Conservation (phyloP, 1,139 yeast species). For the Kazachstania sp. region DNA sequence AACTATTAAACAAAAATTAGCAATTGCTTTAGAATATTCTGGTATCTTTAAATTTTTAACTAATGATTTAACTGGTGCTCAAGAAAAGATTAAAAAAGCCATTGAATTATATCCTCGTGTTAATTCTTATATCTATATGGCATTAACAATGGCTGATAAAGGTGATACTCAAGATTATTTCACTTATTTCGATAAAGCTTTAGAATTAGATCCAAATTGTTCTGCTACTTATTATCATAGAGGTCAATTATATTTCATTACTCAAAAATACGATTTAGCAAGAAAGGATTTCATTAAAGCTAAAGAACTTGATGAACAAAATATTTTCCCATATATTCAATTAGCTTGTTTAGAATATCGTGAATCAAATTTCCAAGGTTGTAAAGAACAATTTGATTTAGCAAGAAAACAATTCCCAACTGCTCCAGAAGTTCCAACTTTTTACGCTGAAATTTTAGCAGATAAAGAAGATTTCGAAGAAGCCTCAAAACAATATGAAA, state of each 20-base stretch:
- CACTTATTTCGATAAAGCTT: slow-evolving; percentile 54
- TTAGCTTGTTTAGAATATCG: slow-evolving; percentile 88
- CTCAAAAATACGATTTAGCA: slow-evolving; percentile 69
- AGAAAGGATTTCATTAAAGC: slow-evolving; percentile 69
- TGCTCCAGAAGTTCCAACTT: slow-evolving; percentile 86
- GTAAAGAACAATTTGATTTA: slow-evolving; percentile 49
- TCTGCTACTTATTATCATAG: slow-evolving; percentile 89
- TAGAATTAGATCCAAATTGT: slow-evolving; percentile 56
- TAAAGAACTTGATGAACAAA: slow-evolving; percentile 61
- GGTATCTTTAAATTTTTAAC: slow-evolving; percentile 81
- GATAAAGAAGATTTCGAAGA: slow-evolving; percentile 66
- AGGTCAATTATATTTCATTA: slow-evolving; percentile 83
- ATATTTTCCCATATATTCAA: slow-evolving; percentile 83
- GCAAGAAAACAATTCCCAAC: slow-evolving; percentile 77
- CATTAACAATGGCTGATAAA: slow-evolving; percentile 76
- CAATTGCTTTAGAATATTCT: slow-evolving; percentile 73
- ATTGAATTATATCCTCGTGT: slow-evolving; percentile 66
- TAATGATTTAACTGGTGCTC: slow-evolving; percentile 57
- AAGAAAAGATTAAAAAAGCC: slow-evolving; percentile 54
- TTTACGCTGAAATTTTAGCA: slow-evolving; percentile 86
- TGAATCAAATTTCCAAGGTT: slow-evolving; percentile 53
- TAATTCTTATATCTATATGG: slow-evolving; percentile 76
- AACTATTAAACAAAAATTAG: slow-evolving; percentile 38
- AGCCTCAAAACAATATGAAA: slow-evolving; percentile 80
- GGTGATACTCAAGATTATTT: slow-evolving; percentile 39